Base-by-base conservation (phyloP, 441 rosid genomes). In the Theobroma grandiflorum region DNA sequence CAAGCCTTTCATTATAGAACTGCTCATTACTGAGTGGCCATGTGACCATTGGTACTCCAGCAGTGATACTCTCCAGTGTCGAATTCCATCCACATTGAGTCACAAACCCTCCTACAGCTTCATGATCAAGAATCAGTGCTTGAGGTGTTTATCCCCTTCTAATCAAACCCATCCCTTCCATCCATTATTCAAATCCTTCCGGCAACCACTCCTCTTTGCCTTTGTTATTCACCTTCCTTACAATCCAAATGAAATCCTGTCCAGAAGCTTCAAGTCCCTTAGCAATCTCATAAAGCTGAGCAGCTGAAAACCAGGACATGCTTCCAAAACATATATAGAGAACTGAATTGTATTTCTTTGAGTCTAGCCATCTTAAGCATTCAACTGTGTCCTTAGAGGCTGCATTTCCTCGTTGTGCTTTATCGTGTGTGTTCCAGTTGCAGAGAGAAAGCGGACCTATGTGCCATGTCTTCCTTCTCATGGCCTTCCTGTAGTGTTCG, bases 281-380 rank as follows among this genome's bases (percentile, higher is more conserved):
- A 79, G 76, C 71, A 20, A 66, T 40, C 26, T 38, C 71, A 1
- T 40, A 18, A 18, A 66, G 71, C 67, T 88, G 90, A 43, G 73
- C 5, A 22, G 68, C 65, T 22, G 35, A 16, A 71, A 84, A 87
- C n/a, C 72, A 47, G 0, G 79, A 47, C 8, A 81, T 3, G 33
- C 84, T 90, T 22, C 97, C 97, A 12, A 89, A 91, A 16, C 94
- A 88, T 10, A 91, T 38, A 78, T 91, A 91, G 15, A 91, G 78
- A 53, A 93, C 95, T 9, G 93, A 89, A 4, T 84, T 78, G 42
- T 79, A 86, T 81, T 86, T 38, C 89, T 89, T 91, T 11, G 87
- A 74, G 74, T 86, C 85, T 1, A 91, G 92, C 93, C 95, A 91
- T 76, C 78, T 79, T 63, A 89, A 78, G 74, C 90, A 88, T 31